Conservation (phyloP, 164 flowering plant genomes). For the Cinnamomum micranthum region DNA sequence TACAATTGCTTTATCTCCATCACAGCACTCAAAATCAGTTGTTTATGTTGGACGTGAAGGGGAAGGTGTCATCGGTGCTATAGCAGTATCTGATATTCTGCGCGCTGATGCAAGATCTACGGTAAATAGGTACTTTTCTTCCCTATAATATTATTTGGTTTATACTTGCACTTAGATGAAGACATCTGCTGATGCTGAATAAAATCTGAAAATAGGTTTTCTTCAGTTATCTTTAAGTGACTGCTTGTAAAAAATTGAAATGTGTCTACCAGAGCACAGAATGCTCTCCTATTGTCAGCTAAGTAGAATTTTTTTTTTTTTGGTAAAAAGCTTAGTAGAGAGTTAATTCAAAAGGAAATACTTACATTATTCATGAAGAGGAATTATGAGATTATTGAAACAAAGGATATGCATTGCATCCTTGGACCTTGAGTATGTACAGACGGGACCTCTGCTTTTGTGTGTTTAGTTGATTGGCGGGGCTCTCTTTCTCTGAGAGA, state of each 20-base stretch:
- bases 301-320: no score
- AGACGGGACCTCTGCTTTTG: no score
- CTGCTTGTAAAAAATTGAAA: background rate
- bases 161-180: background rate
- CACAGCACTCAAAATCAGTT: conserved; percentile 60
- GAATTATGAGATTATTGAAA: no score
- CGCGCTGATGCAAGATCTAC: conserved; percentile 77
- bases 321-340: no score
- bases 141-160: background rate
- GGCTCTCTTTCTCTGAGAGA: no score
- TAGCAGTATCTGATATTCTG: conserved; percentile 69
- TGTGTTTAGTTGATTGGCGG: no score
- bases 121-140: conserved; percentile 48
- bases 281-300: no score
- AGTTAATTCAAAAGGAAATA: no score
- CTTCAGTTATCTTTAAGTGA: background rate
- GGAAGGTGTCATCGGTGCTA: conserved; percentile 90
- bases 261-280: no score
- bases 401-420: no score
- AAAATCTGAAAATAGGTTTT: background rate
- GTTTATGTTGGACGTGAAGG: conserved; percentile 94
- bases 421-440: no score
- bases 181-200: background rate
- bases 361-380: no score
- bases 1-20: conserved; percentile 27